These are phyloP conservation scores for Nicotiana paniculata DNA, from an alignment of 257 asterid species.

Conservation along the genomic window DNA sequence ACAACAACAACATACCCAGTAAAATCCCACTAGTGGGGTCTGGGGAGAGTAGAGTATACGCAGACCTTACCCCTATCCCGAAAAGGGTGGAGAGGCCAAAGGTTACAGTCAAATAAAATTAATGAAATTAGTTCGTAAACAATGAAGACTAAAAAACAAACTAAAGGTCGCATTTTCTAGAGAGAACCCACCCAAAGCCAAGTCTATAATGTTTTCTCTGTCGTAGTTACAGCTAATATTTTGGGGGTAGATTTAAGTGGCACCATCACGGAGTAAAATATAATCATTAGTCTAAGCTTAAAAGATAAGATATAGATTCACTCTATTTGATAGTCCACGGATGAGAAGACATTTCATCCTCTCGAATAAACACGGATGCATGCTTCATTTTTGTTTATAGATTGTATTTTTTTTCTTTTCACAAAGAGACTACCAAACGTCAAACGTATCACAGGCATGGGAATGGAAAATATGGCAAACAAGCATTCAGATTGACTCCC, in stretches of 20 bases:
- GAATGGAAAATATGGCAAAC: background rate
- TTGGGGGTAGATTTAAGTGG: background rate
- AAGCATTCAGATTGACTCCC: background rate
- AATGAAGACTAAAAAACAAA: background rate
- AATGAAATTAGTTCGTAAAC: background rate
- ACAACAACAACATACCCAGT: background rate
- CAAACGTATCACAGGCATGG: background rate
- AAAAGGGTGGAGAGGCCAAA: no score
- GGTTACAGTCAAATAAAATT: background rate
- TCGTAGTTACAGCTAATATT: background rate
- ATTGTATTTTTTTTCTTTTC: background rate
- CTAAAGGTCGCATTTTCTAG: no score
- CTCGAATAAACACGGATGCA: background rate
- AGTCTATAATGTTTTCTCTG: background rate
- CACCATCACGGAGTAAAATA: background rate
- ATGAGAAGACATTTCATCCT: background rate
- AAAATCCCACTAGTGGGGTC: no score
- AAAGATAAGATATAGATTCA: background rate
- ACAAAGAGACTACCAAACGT: background rate
- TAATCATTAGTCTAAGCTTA: background rate
- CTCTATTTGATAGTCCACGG: background rate
- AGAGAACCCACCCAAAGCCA: no score
- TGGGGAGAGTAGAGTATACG: no score
- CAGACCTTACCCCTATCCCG: no score
- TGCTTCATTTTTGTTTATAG: background rate